Conservation (phyloP, 441 rosid genomes). For the Isatis lusitanica region DNA sequence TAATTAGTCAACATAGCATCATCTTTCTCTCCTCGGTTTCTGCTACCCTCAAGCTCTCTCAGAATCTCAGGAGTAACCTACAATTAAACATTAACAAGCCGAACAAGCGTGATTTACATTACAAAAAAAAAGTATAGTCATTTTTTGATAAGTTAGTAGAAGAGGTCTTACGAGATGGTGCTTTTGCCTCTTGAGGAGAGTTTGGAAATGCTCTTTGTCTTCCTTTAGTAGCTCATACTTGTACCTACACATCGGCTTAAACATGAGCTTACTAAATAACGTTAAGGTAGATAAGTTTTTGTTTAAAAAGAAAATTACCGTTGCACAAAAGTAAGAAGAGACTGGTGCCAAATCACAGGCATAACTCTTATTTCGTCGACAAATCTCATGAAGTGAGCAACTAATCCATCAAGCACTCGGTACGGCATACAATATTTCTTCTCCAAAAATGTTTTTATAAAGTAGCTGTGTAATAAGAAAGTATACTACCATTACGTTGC, state of each 20-base stretch:
- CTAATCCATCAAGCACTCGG: conserved; percentile 78
- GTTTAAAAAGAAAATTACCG: conserved; percentile 40
- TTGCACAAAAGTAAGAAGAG: conserved; percentile 85
- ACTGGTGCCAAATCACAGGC: conserved; percentile 98
- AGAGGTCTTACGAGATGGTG: conserved; percentile 67
- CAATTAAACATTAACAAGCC: not conserved
- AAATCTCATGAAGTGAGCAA: conserved; percentile 80
- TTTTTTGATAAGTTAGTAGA: not conserved
- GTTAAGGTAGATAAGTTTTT: not conserved
- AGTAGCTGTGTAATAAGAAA: conserved; percentile 54
- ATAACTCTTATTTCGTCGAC: conserved; percentile 66
- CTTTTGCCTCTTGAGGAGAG: conserved; percentile 60
- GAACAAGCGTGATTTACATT: not conserved
- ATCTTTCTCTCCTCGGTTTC: conserved; percentile 83
- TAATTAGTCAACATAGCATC: conserved; percentile 57
- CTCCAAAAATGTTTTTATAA: conserved; percentile 83
- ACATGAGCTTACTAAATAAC: not conserved
- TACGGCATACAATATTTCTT: conserved; percentile 89
- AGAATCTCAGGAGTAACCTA: conserved; percentile 81
- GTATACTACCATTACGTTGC: not conserved
- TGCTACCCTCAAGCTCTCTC: conserved; percentile 72
- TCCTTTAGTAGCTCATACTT: conserved; percentile 76
- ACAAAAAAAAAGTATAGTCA: not conserved
- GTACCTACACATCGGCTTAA: conserved; percentile 51
- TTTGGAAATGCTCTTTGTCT: conserved; percentile 71